phyloP scores from a whole-genome alignment of 177 flowering plant genomes.

The Vitis hybrid region DNA sequence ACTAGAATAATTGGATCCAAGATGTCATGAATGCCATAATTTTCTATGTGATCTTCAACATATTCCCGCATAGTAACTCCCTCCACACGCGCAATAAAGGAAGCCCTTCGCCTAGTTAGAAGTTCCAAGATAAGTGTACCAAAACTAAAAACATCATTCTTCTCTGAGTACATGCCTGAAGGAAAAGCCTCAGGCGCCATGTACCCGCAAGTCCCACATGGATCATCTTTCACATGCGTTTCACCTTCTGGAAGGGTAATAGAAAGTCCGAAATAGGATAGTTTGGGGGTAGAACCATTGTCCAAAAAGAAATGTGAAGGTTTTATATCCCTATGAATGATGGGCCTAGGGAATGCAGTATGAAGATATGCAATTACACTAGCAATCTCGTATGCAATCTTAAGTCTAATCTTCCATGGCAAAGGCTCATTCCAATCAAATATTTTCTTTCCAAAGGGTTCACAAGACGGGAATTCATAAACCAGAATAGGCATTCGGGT shows the following conservation, averaged over 20 bases:
- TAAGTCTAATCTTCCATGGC: constrained; percentile 8
- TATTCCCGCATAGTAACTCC: not conserved
- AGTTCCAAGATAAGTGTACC: constrained; percentile 11
- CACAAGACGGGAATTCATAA: too few relatives aligned
- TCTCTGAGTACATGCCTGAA: not conserved
- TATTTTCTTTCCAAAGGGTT: too few relatives aligned
- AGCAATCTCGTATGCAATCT: constrained; percentile 16
- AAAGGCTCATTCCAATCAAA: not conserved
- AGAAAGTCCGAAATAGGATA: not conserved
- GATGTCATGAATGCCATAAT: not conserved
- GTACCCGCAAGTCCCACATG: not conserved
- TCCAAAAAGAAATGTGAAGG: constrained; percentile 1
- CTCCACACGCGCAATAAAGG: not conserved
- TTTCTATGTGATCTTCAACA: not conserved
- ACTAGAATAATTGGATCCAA: constrained; percentile 6
- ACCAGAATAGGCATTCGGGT: constrained; percentile 3
- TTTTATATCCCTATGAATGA: not conserved
- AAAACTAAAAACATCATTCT: constrained; percentile 8
- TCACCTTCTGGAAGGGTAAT: constrained; percentile 5
- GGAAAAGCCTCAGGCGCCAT: not conserved
- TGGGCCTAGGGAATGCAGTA: constrained; percentile 4
- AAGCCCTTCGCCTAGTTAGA: constrained; percentile 4
- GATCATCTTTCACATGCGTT: not conserved
- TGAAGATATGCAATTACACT: constrained; percentile 16
- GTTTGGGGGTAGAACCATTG: not conserved